Evolutionary conservation across 495 filamentous ascomycete genomes (phyloP), one percentile per base, ranked within the genome.

Genomic region (Cudoniella acicularis): DNA sequence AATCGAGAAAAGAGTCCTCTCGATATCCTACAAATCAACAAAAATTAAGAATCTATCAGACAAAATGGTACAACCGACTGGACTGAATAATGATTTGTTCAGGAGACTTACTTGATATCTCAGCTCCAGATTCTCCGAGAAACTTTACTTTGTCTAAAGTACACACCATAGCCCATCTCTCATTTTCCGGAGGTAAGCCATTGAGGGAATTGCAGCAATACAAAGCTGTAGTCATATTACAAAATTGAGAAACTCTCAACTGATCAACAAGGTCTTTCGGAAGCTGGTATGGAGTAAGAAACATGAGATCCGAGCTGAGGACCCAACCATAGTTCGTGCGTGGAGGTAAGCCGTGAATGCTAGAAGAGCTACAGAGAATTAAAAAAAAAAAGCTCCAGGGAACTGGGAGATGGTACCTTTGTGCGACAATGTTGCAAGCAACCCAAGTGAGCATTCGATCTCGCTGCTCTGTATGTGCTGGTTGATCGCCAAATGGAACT

Each of bases 391-490:
- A 47, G 22, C 16, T 3, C 18, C 6, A 43, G n/a, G 20, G n/a
- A 26, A 22, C 43, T 21, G 18, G 16, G 20, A 20, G 22, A 89
- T 93, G 9, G 88, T 94, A 87, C 52, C 87, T 88, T 69, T 95
- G 90, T 16, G 90, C 86, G 51, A 95, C 90, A 65, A 92, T 89
- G 66, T 96, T 96, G 67, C 89, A 92, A 11, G 88, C 85, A 16
- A 88, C 89, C 91, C 91, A 96, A 0, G 91, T 95, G 61, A 84
- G 80, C 40, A 93, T 83, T 47, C 91, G 84, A 66, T 96, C 91
- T 91, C 88, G 55, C 88, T 87, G 60, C 86, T 87, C 43, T 92
- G 78, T 61, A 90, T 86, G 20, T 92, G 83, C 4, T 83, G 82
- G 43, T 87, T 86, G 21, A 88, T 83, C 30, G 86, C 86, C 92